Base-by-base conservation (phyloP, 2,329 filamentous ascomycete genomes). In the Eutypa lata region DNA sequence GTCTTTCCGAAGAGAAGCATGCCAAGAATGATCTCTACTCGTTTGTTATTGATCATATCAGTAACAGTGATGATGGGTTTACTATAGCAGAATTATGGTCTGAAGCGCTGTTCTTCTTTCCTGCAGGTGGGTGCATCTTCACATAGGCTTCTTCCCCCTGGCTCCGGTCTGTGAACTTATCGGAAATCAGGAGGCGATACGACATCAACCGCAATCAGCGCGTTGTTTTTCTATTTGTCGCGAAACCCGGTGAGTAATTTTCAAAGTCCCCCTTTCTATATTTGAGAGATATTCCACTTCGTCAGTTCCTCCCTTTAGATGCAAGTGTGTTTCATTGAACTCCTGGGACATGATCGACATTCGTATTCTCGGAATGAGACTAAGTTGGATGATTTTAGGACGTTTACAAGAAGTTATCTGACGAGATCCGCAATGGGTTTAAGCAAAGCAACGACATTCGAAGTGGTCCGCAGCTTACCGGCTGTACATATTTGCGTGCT, bases 11-110 rank as follows among this genome's bases (percentile, higher is more conserved):
- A 19, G 49, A 45, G 7, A 50, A 43, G 37, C 47, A 58, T 33
- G 56, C 49, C 1, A 53, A 53, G 26, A 24, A 54, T n/a, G 57
- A 60, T 35, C 33, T 60, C 5, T 60, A 55, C 22, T 56, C 56
- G 0, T 45, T 53, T 19, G 45, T 58, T 7, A 35, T 42, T 3
- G 51, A 57, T 21, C 38, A 49, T n/a, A 5, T 49, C 14, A 33
- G n/a, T 18, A 18, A 43, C 6, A n/a, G 13, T 7, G 5, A 4
- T 21, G n/a, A 50, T 24, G 43, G 44, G 0, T 19, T 54, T 14
- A 48, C 3, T 4, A 45, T 28, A 7, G 53, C 51, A 16, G 56
- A 56, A 28, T 11, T 60, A 8, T 60, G 57, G 57, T 54, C 52
- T 1, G 57, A 59, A 13, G 40, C 40, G 13, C 21, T 43, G 40